Conservation (phyloP, 352 stramenopile species). For the Globisporangium iwayamae region DNA sequence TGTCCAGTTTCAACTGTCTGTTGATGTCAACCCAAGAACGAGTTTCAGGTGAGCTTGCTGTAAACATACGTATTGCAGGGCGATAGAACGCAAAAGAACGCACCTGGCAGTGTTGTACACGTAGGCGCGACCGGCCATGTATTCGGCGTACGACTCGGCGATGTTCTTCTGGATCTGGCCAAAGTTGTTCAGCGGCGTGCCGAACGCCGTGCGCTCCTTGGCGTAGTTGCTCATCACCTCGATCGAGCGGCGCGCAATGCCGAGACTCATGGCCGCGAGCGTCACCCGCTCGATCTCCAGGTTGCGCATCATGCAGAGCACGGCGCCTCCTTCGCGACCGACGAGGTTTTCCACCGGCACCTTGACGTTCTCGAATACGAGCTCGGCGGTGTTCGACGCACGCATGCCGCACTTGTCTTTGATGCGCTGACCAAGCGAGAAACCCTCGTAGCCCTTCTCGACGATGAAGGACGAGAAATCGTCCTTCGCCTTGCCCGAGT, state of each 20-base stretch:
- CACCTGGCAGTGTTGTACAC: constrained; percentile 94
- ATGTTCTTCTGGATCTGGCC: constrained; percentile 97
- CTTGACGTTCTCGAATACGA: constrained; percentile 98
- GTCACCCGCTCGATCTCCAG: constrained; percentile 98
- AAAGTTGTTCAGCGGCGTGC: constrained; percentile 88
- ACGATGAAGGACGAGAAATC: constrained; percentile 98
- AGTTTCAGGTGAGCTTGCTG: not conserved
- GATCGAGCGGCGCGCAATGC: constrained; percentile 95
- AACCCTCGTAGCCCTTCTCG: constrained; percentile 95
- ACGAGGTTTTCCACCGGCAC: constrained; percentile 93
- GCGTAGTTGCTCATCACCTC: constrained; percentile 96
- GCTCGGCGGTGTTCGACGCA: constrained; percentile 96
- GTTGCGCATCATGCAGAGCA: constrained; percentile 95
- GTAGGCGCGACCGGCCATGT: constrained; percentile 95
- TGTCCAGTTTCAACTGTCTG: constrained; percentile 93
- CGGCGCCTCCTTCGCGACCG: constrained; percentile 62
- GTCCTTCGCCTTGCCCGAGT: constrained; percentile 71
- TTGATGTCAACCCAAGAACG: not conserved
- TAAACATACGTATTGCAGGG: not conserved
- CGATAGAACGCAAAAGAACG: not conserved
- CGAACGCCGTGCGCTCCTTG: constrained; percentile 95
- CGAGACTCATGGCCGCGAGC: constrained; percentile 95
- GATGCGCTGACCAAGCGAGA: constrained; percentile 97
- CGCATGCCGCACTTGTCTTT: constrained; percentile 98
- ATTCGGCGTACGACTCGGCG: constrained; percentile 98